Percentiles rank a stretch among this genome's conserved stretches.
These are phyloP conservation scores for Lasiodiplodia gonubiensis DNA, from an alignment of 2,329 filamentous ascomycete species.

Conservation along the genomic window DNA sequence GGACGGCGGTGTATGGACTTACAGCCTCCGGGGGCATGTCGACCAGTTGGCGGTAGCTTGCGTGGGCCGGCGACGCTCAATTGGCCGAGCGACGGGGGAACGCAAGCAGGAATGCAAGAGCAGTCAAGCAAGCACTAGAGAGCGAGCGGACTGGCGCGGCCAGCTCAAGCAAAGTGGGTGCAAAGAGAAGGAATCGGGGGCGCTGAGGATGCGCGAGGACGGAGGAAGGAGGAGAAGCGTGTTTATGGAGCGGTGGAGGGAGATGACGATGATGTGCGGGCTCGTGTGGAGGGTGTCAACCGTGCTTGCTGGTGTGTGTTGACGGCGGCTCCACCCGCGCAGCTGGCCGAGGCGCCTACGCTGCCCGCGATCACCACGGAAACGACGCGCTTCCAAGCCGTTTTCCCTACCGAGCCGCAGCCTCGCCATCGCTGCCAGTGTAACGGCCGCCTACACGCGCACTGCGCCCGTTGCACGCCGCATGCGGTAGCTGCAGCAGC, in stretches of 20 bases:
- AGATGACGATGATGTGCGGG: constrained; percentile 34
- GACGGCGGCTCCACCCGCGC: neutral
- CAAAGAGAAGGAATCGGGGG: constrained; percentile 31
- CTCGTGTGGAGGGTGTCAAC: constrained; percentile 25
- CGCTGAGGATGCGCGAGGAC: constrained; percentile 36
- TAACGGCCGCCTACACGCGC: neutral
- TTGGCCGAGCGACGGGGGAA: constrained; percentile 36
- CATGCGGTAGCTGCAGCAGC: neutral
- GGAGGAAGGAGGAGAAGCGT: constrained; percentile 26
- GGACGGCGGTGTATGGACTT: constrained; percentile 32
- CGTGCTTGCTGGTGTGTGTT: constrained; percentile 15
- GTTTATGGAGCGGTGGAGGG: constrained; percentile 31
- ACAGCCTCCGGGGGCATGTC: constrained; percentile 51
- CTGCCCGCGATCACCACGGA: constrained; percentile 33
- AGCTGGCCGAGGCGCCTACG: constrained; percentile 30
- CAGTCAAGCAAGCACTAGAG: constrained; percentile 35
- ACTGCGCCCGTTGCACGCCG: neutral
- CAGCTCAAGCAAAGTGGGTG: constrained; percentile 31
- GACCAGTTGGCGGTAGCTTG: constrained; percentile 29
- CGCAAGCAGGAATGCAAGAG: constrained; percentile 42
- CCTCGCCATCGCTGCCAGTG: neutral
- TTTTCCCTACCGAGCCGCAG: neutral
- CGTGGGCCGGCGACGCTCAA: constrained; percentile 35
- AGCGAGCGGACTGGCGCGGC: constrained; percentile 31
- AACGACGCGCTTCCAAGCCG: constrained; percentile 29